Base-by-base conservation (phyloP, 441 rosid genomes). In the Iberis amara region DNA sequence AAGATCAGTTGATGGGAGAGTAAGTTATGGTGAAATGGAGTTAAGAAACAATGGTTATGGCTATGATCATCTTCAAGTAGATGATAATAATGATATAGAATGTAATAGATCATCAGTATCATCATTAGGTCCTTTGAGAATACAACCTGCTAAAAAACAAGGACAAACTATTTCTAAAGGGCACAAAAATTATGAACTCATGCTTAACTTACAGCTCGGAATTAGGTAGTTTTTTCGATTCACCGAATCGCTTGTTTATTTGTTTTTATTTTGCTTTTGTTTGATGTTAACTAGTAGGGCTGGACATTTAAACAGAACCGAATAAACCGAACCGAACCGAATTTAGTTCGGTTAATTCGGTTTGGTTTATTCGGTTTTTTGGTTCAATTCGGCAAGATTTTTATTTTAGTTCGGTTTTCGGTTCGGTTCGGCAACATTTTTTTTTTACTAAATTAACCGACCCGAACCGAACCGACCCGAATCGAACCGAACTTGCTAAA, bases 131-230 rank as follows among this genome's bases (percentile, higher is more conserved):
- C 21, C 14, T 59, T 64, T 75, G 76, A 76, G 58, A 53, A 43
- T 71, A 52, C 77, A 64, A 36, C 79, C 83, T 11, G 68, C 64
- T 26, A 88, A 79, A 79, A 81, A 67, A 75, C 94, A 79, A 64
- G 98, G 96, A 33, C 76, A 68, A 62, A 88, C 91, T 1, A 88
- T 91, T 55, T 71, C 83, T 5, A 91, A 82, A 72, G 96, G 98
- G 27, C 98, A 91, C 51, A 88, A 86, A 76, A 91, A 91, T 59
- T 91, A 85, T 58, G 96, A 88, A 1, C 94, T 91, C 55, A 91
- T 91, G 98, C 96, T 91, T 52, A 88, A 91, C 73, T 79, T 91
- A 69, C 98, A 91, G 79, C 57, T 91, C 12, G 98, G 98, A 59
- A 88, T 91, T 72, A 88, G 98, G 98, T 87, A 31, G 9, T 31